Evolutionary conservation across 1,139 yeast species (phyloP), one percentile per base, ranked within the genome.

Genomic region (Petasospora rhodanensis): DNA sequence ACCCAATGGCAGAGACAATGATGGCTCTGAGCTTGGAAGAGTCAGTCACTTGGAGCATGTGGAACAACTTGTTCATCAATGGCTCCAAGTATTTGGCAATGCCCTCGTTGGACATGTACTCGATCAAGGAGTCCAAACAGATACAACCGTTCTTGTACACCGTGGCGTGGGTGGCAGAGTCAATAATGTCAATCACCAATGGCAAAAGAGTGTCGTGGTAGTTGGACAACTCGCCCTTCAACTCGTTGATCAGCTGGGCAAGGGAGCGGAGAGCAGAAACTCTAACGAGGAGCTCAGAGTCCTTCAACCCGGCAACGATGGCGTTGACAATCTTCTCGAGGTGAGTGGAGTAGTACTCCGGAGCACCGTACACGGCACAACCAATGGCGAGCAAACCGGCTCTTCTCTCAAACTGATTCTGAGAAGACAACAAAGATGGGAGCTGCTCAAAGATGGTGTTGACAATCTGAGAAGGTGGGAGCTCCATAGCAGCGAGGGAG

Each of bases 1-100:
- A 87, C 37, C 97, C 97, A 56, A 91, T 84, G 23, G 97, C 96
- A 37, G 95, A 84, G 39, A 91, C 96, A 53, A 91, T 84, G 34
- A 94, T 84, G 31, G 91, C 73, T 65, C 83, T 85, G 56, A 91
- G 73, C 29, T 82, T 72, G 23, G 86, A 68, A 31, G 66, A 63
- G 40, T 76, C 71, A 47, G 75, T 71, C 27, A 70, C 60, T 51
- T 76, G 80, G 52, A 91, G 74, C 82, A 91, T 80, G 41, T 73
- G 76, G 68, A 87, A 78, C 49, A 93, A 72, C 55, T 89, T 84
- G 62, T 85, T 85, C 82, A 89, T 86, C 60, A 91, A 74, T 33
- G 94, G 89, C 48, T 80, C 91, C 53, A 91, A 67, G 64, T 89
- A 91, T 49, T 75, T 70, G 39, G 76, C 77, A 55, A 89, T 79